A percentile compares a stretch with the other conserved stretches of the same genome.
Conservation (phyloP, 495 filamentous ascomycete species). For the Xylaria venustula region DNA sequence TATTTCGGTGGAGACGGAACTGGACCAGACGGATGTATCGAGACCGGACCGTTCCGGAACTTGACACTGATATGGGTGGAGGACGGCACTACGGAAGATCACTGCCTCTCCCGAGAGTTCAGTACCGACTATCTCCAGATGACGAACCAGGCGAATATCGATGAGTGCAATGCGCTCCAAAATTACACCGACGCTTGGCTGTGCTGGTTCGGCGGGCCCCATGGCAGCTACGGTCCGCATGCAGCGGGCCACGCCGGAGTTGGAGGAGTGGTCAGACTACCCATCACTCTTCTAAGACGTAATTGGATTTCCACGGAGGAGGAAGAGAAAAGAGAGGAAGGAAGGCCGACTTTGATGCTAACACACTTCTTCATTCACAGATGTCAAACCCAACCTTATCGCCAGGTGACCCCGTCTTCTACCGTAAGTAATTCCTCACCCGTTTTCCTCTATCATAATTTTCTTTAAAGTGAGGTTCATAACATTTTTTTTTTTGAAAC, state of each 20-base stretch:
- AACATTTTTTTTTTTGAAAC: too few relatives aligned
- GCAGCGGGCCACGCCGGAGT: constrained; percentile 39
- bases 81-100: constrained; percentile 17
- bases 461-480: too few relatives aligned
- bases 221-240: constrained; percentile 14
- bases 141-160: constrained; percentile 21
- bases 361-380: too few relatives aligned
- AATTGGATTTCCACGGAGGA: too few relatives aligned
- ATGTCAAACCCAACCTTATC: constrained; percentile 29
- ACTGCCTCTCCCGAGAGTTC: constrained; percentile 37
- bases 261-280: constrained; percentile 23
- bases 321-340: too few relatives aligned
- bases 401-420: constrained; percentile 51
- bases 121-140: constrained; percentile 26
- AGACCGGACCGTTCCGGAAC: constrained; percentile 42
- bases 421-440: constrained; percentile 9
- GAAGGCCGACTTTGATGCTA: too few relatives aligned
- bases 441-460: too few relatives aligned
- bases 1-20: constrained; percentile 49
- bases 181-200: constrained; percentile 32
- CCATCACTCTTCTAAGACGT: too few relatives aligned
- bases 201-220: constrained; percentile 41
- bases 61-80: constrained; percentile 35
- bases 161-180: constrained; percentile 28
- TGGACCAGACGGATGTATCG: constrained; percentile 32